Base-by-base conservation (phyloP, 2,329 filamentous ascomycete species). In the Xylariaceae sp. region DNA sequence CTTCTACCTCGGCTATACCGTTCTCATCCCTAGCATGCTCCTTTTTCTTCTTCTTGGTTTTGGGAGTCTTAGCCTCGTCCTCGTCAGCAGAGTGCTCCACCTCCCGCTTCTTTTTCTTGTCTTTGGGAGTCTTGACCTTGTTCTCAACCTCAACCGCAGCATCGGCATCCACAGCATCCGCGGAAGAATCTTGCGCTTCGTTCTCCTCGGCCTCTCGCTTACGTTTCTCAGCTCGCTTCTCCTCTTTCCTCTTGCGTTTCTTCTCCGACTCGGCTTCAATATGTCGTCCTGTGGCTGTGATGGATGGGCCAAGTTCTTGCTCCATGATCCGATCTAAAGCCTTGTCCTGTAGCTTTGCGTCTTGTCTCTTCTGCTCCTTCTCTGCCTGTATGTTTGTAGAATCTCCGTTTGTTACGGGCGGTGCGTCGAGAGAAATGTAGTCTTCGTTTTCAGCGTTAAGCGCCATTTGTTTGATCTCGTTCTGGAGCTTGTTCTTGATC, bases 171-270 rank as follows among this genome's bases (percentile, higher is more conserved):
- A 51, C 41, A 8, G 40, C 37, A 18, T 51, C 57, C 16, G 50
- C 54, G 3, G 52, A 33, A n/a, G 55, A 11, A 26, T 58, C 58
- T 6, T 58, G 35, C 6, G 50, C 33, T 36, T 52, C 57, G 2
- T 61, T 52, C 20, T 62, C 60, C 50, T 61, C 61, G 9, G 55
- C 54, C 39, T 60, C 52, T 60, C 67, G 50, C 30, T 68, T 68
- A 33, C 59, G 65, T 45, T 67, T 69, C 61, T 72, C 72, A 30
- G 67, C 66, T 62, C 70, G 74, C 61, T 71, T 74, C 54, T 70
- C 66, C 8, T 69, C 62, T 61, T 70, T 72, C 52, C 61, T 61
- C 40, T 62, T 60, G 18, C 57, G 64, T 62, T 67, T 68, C 63
- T 66, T 68, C 33, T 63, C 57, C 48, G 66, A 65, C 26, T 60